These are phyloP conservation scores for Hibiscus trionum DNA, from an alignment of 345 rosid species.

Conservation along the genomic window DNA sequence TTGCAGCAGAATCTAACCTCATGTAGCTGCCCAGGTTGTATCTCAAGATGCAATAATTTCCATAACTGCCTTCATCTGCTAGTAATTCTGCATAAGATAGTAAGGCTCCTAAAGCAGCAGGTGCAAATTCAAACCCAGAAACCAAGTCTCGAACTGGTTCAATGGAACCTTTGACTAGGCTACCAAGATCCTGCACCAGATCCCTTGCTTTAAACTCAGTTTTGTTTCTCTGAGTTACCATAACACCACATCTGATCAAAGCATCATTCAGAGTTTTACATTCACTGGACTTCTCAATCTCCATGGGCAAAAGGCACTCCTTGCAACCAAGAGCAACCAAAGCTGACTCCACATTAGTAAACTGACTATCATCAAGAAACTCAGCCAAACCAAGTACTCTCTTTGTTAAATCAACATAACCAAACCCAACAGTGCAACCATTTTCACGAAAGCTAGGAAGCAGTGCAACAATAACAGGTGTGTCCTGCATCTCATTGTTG, in stretches of 20 bases:
- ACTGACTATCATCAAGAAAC: slow-evolving; percentile 91
- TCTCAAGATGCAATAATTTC: slow-evolving; percentile 52
- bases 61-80: slow-evolving; percentile 76
- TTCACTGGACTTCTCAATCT: slow-evolving; percentile 52
- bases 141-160: slow-evolving; percentile 82
- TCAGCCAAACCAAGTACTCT: slow-evolving; percentile 78
- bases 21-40: slow-evolving; percentile 69
- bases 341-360: slow-evolving; percentile 85
- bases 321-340: slow-evolving; percentile 90
- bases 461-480: slow-evolving; percentile 57
- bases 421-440: slow-evolving; percentile 65
- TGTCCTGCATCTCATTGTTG: slow-evolving; percentile 77
- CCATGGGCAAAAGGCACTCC: slow-evolving; percentile 85
- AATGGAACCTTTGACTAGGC: slow-evolving; percentile 76
- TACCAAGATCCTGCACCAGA: slow-evolving; percentile 76
- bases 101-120: slow-evolving; percentile 81
- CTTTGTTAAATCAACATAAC: slow-evolving; percentile 78
- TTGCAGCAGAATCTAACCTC: slow-evolving; percentile 91
- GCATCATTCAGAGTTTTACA: slow-evolving; percentile 54
- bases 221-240: slow-evolving; percentile 88
- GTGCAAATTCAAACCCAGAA: slow-evolving; percentile 76
- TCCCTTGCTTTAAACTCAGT: slow-evolving; percentile 83
- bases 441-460: slow-evolving; percentile 55
- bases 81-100: slow-evolving; percentile 80
- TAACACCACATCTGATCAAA: slow-evolving; percentile 62